Percentiles rank a stretch among this genome's conserved stretches.
phyloP scores from a whole-genome alignment of 805 yeast species.

The Tetrapisispora pingtungensis region DNA sequence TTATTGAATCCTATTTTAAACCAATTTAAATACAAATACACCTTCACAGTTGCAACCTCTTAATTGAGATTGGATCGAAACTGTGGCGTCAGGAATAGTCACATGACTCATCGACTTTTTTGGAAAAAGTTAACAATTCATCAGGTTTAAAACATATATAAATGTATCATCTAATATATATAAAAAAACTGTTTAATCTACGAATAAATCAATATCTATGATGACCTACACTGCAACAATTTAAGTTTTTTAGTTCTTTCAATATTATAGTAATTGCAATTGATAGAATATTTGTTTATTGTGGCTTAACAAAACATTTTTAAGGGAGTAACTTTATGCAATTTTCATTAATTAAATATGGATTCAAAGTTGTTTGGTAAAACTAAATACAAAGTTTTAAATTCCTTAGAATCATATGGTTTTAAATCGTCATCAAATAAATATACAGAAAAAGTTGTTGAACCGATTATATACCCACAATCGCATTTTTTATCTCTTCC shows the following conservation, averaged over 20 bases:
- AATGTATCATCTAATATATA: too few relatives aligned
- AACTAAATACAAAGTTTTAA: conserved; percentile 30
- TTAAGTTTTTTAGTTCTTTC: too few relatives aligned
- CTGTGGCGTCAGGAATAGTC: background rate
- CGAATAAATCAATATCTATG: too few relatives aligned
- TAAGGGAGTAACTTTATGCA: background rate
- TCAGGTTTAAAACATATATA: too few relatives aligned
- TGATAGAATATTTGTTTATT: too few relatives aligned
- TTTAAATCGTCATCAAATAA: background rate
- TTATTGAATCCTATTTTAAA: too few relatives aligned
- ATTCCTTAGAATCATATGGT: conserved; percentile 10
- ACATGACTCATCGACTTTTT: background rate
- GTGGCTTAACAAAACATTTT: too few relatives aligned
- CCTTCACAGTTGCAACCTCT: too few relatives aligned
- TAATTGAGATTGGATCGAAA: background rate
- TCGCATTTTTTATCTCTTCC: conserved; percentile 17
- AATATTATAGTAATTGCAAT: too few relatives aligned
- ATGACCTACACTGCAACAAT: too few relatives aligned
- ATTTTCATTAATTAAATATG: conserved; percentile 7
- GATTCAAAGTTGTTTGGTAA: conserved; percentile 17
- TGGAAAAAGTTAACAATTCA: background rate
- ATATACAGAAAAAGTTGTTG: background rate
- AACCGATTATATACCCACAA: background rate
- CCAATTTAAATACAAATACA: too few relatives aligned
- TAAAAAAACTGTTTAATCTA: too few relatives aligned